phyloP scores from a whole-genome alignment of 164 flowering plant genomes.

The Piper betle region DNA sequence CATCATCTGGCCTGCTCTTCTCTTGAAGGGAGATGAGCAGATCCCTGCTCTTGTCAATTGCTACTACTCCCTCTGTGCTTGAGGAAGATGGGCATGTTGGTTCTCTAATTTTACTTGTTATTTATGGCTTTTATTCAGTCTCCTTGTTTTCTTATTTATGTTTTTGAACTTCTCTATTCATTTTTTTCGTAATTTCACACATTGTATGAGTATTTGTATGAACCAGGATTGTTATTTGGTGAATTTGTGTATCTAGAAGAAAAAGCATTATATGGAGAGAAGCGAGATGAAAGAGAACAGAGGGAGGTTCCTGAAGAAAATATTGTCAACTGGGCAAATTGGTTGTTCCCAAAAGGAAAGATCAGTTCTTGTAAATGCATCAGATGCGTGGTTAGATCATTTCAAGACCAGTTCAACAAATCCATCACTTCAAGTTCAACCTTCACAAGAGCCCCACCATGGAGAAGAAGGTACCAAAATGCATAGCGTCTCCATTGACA shows the following conservation, averaged over 20 bases:
- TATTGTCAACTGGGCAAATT: constrained; percentile 46
- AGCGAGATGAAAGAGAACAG: constrained; percentile 50
- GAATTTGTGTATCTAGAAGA: background rate
- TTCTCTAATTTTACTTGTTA: background rate
- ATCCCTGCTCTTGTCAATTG: background rate
- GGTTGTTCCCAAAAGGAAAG: constrained; percentile 39
- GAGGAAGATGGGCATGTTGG: background rate
- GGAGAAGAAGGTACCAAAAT: constrained; percentile 35
- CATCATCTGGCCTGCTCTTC: background rate
- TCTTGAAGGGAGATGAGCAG: background rate
- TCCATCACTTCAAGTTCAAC: background rate
- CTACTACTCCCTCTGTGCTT: background rate
- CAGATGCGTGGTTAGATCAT: constrained; percentile 26
- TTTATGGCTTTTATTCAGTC: background rate
- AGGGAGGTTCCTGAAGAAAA: constrained; percentile 62
- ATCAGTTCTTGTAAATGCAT: constrained; percentile 36
- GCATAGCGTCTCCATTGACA: constrained; percentile 12
- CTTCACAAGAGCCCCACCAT: constrained; percentile 26
- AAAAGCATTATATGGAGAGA: background rate
- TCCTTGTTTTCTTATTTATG: too few relatives aligned
- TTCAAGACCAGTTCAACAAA: constrained; percentile 5
- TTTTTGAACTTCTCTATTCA: too few relatives aligned
- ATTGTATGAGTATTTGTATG: background rate
- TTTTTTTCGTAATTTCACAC: too few relatives aligned
- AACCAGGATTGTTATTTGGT: background rate